These are phyloP conservation scores for Lepidium africanum DNA, from an alignment of 345 rosid species.

Conservation along the genomic window DNA sequence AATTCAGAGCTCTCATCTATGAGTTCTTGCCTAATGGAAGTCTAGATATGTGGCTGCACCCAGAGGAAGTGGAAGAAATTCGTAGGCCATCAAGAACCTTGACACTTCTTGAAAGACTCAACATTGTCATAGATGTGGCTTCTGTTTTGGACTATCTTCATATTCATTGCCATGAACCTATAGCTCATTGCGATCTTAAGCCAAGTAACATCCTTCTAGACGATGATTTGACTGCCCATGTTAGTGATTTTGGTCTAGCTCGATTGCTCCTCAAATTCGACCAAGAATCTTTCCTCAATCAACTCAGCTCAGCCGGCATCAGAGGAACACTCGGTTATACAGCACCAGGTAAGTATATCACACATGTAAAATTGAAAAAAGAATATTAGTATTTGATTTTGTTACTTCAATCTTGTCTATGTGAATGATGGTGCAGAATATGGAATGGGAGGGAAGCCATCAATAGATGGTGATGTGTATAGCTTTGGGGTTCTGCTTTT, in stretches of 20 bases:
- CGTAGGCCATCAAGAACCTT: neutral
- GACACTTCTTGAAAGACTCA: slow-evolving; percentile 25
- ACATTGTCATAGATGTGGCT: slow-evolving; percentile 17
- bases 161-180: neutral
- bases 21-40: slow-evolving; percentile 41
- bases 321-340: slow-evolving; percentile 12
- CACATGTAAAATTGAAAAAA: neutral
- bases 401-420: neutral
- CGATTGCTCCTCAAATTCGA: neutral
- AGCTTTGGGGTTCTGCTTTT: neutral
- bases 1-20: slow-evolving; percentile 41
- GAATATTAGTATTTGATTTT: neutral
- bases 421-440: slow-evolving; percentile 11
- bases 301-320: neutral
- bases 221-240: neutral
- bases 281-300: neutral
- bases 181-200: slow-evolving; percentile 13
- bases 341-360: slow-evolving; percentile 1
- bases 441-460: slow-evolving; percentile 22
- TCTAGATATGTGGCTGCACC: slow-evolving; percentile 35
- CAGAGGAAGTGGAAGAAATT: neutral
- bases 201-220: slow-evolving; percentile 9
- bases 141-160: slow-evolving; percentile 7
- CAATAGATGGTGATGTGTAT: neutral
- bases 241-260: slow-evolving; percentile 23